Percentiles rank a stretch among this genome's conserved stretches.
These are phyloP conservation scores for Fusarium caatingaense DNA, from an alignment of 2,329 filamentous ascomycete genomes.

Conservation along the genomic window DNA sequence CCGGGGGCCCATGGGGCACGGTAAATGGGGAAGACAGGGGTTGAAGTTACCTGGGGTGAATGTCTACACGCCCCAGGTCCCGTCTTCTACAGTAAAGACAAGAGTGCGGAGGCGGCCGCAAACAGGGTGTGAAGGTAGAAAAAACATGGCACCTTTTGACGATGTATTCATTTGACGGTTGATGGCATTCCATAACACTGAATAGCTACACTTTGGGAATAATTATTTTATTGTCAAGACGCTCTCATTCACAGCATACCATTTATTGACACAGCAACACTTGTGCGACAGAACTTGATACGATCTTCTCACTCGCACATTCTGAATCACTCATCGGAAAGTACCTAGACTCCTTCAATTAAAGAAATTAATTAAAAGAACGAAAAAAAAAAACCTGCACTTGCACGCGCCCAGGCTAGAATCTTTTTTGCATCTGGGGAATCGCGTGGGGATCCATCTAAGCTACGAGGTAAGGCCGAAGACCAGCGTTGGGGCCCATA, in stretches of 20 bases:
- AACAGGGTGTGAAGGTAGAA: constrained; percentile 1
- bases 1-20: constrained; percentile 39
- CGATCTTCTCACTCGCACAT: neutral
- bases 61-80: neutral
- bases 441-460: constrained; percentile 39
- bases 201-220: neutral
- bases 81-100: neutral
- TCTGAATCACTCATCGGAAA: neutral
- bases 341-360: constrained; percentile 1
- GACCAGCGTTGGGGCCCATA: constrained; percentile 39
- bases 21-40: constrained; percentile 28
- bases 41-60: neutral
- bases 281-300: constrained; percentile 15
- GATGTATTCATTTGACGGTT: neutral
- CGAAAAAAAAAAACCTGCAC: constrained; percentile 28
- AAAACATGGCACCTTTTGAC: constrained; percentile 16
- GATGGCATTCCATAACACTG: neutral
- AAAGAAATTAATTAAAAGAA: constrained; percentile 7
- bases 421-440: constrained; percentile 48
- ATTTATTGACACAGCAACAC: neutral
- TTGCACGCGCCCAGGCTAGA: constrained; percentile 26
- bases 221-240: neutral
- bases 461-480: constrained; percentile 51
- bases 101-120: constrained; percentile 30
- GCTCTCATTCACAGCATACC: neutral